phyloP scores from a whole-genome alignment of 2,329 filamentous ascomycete genomes.

The Cylindrodendrum hubeiense region DNA sequence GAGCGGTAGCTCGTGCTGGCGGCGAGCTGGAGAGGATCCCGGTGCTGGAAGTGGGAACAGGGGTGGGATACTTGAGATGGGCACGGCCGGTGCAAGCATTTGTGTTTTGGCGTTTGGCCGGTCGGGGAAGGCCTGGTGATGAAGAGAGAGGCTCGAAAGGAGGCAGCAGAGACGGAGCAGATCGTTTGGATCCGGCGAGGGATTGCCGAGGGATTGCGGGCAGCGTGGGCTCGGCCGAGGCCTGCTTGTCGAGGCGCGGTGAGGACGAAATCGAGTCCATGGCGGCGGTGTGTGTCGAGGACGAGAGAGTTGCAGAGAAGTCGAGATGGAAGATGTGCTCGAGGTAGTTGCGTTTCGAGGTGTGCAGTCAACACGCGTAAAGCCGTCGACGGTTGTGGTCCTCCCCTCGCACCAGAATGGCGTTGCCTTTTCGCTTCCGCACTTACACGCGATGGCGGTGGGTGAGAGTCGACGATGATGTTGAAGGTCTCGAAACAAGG shows the following conservation, averaged over 20 bases:
- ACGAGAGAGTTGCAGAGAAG: neutral
- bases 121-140: conserved; percentile 77
- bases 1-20: conserved; percentile 69
- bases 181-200: conserved; percentile 66
- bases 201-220: conserved; percentile 47
- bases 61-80: conserved; percentile 86
- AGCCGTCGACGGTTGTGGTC: conserved; percentile 1
- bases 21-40: conserved; percentile 91
- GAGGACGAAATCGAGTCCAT: conserved; percentile 55
- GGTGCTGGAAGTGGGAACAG: conserved; percentile 92
- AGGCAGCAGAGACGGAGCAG: conserved; percentile 78
- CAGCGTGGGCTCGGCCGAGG: conserved; percentile 50
- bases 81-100: conserved; percentile 52
- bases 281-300: conserved; percentile 7
- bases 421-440: conserved; percentile 1
- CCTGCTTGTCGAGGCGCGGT: conserved; percentile 46
- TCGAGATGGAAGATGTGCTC: neutral
- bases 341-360: conserved; percentile 21
- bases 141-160: conserved; percentile 86
- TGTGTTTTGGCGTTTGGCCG: conserved; percentile 74
- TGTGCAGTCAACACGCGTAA: conserved; percentile 12
- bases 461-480: neutral
- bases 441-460: conserved; percentile 12
- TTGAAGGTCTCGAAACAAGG: conserved; percentile 17
- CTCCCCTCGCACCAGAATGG: conserved; percentile 18